Base-by-base conservation (phyloP, 345 rosid genomes). In the Eutrema japonicum region DNA sequence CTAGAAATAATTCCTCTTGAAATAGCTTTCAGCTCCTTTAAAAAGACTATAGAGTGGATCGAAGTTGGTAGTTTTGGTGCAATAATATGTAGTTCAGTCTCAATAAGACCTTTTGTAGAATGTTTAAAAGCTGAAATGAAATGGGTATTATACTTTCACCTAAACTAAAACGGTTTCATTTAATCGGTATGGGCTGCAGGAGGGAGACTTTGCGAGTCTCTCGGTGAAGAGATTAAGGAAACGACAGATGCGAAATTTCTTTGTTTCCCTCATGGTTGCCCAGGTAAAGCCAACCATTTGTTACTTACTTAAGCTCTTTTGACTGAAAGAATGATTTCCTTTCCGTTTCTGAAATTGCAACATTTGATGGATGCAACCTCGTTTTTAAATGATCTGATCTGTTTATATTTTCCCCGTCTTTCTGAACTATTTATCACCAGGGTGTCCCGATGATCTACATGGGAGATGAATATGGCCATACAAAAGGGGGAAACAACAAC, bases 401-500 rank as follows among this genome's bases (percentile, higher is more conserved):
- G 29, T 58, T 35, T 68, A 10, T 51, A n/a, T 56, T 8, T 59
- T 43, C 45, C 29, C 68, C 13, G 10, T 50, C 54, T 12, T 8
- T 81, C 14, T 81, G 64, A 57, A 78, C 35, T 81, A 67, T 52
- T 8, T 45, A 41, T 78, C 30, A 58, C 49, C 84, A 94, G 98
- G 98, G 98, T 58, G 95, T 91, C 74, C 98, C 98, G n/a, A 94
- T 94, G 98, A 77, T 88, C 66, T 80, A 82, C 78, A 91, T 88
- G 98, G 98, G 98, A 45, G 97, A 94, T 81, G 98, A 94, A 83
- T 94, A 91, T 81, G 98, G 98, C 40, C 98, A 91, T 78, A 89
- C 97, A 5, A 94, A 94, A 85, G 92, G 89, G 10, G 98, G 98
- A 64, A 91, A 94, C 89, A 94, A 89, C 86, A 94, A 91, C 66